These are phyloP conservation scores for Dittrichia graveolens DNA, from an alignment of 129 eudicot genomes.

Conservation along the genomic window DNA sequence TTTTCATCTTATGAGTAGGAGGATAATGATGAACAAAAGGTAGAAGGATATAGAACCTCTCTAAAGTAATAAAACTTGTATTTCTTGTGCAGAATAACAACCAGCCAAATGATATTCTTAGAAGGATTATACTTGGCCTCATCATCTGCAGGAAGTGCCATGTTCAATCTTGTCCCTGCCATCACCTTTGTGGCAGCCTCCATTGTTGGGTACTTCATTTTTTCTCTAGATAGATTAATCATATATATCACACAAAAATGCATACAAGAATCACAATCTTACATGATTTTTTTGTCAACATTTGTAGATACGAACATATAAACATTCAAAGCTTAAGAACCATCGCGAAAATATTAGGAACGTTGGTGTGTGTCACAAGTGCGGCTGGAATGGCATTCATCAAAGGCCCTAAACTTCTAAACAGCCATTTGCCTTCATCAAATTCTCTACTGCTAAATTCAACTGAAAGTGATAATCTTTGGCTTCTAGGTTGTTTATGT, in stretches of 20 bases:
- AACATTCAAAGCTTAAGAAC: slow-evolving; percentile 62
- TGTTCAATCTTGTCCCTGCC: slow-evolving; percentile 84
- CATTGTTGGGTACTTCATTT: slow-evolving; percentile 54
- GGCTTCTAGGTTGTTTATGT: slow-evolving; percentile 76
- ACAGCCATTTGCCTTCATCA: slow-evolving; percentile 42
- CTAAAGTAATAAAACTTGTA: not conserved
- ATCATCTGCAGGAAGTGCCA: slow-evolving; percentile 75
- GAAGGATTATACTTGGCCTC: slow-evolving; percentile 80
- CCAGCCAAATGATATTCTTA: slow-evolving; percentile 63
- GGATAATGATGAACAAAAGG: no score
- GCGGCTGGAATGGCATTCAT: slow-evolving; percentile 68
- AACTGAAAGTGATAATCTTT: slow-evolving; percentile 38
- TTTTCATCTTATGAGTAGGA: no score
- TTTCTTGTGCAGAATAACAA: slow-evolving; percentile 57
- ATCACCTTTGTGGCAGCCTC: slow-evolving; percentile 73
- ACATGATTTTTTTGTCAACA: not conserved
- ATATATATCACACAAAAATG: not conserved
- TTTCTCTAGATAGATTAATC: not conserved
- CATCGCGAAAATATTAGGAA: slow-evolving; percentile 69
- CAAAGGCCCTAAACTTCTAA: slow-evolving; percentile 79
- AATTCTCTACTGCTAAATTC: slow-evolving; percentile 36
- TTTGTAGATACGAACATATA: slow-evolving; percentile 62
- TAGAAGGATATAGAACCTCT: no score
- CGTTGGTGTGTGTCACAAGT: slow-evolving; percentile 65
- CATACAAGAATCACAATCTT: not conserved